Percentiles rank a stretch among this genome's conserved stretches.
phyloP scores from a whole-genome alignment of 768 basidiomycete genomes.

The Kwoniella dejecticola region DNA sequence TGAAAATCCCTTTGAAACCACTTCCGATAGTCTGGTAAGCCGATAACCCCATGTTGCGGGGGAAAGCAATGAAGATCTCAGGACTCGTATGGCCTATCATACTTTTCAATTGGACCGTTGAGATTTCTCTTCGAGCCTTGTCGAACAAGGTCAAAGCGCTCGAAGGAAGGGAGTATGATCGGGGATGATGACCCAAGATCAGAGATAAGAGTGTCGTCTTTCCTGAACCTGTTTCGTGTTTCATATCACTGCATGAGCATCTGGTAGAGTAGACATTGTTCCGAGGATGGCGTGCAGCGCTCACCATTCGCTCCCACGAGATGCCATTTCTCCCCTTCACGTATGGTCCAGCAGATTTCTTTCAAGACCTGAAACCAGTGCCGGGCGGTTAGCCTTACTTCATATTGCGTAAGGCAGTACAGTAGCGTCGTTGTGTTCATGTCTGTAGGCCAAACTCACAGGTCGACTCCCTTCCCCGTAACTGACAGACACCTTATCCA shows the following conservation, averaged over 20 bases:
- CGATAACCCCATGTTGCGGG: conserved; percentile 65
- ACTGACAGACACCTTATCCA: conserved; percentile 69
- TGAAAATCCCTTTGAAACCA: conserved; percentile 83
- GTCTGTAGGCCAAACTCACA: conserved; percentile 10
- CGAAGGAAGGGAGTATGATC: conserved; percentile 72
- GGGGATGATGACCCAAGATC: conserved; percentile 91
- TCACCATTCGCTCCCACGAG: conserved; percentile 84
- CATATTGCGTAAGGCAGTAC: too few species aligned
- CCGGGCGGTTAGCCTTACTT: too few species aligned
- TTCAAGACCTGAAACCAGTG: conserved; percentile 67
- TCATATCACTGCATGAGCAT: too few species aligned
- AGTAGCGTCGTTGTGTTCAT: neutral
- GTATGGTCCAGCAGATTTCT: conserved; percentile 78
- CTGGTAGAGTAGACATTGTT: too few species aligned
- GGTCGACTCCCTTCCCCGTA: conserved; percentile 66
- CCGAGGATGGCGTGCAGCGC: too few species aligned
- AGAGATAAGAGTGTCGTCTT: conserved; percentile 91
- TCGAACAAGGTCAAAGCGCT: conserved; percentile 66
- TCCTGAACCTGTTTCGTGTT: conserved; percentile 89
- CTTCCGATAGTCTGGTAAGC: conserved; percentile 82
- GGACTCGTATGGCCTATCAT: conserved; percentile 81
- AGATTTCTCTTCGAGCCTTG: conserved; percentile 65
- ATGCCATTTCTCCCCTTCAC: conserved; percentile 82
- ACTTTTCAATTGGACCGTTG: conserved; percentile 67
- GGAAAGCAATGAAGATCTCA: conserved; percentile 89